These are phyloP conservation scores for Podospora fimiseda DNA, from an alignment of 495 filamentous ascomycete genomes.

Conservation along the genomic window DNA sequence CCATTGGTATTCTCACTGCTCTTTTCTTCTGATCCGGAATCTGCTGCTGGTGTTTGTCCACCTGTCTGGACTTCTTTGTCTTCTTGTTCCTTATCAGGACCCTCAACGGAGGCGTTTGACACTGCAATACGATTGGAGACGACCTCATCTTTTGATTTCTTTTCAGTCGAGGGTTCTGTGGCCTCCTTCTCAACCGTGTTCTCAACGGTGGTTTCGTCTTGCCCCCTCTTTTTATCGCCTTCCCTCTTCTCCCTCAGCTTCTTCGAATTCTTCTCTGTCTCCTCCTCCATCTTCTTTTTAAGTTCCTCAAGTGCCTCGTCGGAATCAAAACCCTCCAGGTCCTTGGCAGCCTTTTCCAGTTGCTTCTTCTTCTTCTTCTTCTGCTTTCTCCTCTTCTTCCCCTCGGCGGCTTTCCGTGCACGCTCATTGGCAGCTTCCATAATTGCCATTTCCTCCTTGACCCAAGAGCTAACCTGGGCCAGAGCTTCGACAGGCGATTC, in stretches of 20 bases:
- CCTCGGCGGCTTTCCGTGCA: constrained; percentile 12
- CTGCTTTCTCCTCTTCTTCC: constrained; percentile 16
- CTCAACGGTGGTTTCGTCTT: no score
- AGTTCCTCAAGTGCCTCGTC: constrained; percentile 12
- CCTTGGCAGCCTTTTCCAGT: constrained; percentile 3
- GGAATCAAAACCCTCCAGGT: constrained; percentile 5
- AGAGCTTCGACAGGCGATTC: constrained; percentile 47
- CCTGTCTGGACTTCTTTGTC: no score
- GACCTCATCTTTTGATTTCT: no score
- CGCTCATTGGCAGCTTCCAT: constrained; percentile 19
- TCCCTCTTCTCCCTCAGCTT: background rate
- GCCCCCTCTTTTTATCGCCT: background rate
- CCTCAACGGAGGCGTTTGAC: no score
- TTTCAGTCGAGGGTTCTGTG: no score
- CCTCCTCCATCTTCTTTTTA: constrained; percentile 4
- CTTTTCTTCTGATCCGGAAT: no score
- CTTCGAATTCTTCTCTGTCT: background rate
- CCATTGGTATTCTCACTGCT: no score
- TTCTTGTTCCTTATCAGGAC: no score
- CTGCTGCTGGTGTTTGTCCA: no score
- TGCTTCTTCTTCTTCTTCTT: constrained; percentile 6
- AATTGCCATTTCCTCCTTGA: constrained; percentile 25
- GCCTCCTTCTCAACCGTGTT: no score
- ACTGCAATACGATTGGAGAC: no score
- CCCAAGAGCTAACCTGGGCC: constrained; percentile 42